These are phyloP conservation scores for Pseudocercospora crystallina DNA, from an alignment of 2,329 filamentous ascomycete species.

Conservation along the genomic window DNA sequence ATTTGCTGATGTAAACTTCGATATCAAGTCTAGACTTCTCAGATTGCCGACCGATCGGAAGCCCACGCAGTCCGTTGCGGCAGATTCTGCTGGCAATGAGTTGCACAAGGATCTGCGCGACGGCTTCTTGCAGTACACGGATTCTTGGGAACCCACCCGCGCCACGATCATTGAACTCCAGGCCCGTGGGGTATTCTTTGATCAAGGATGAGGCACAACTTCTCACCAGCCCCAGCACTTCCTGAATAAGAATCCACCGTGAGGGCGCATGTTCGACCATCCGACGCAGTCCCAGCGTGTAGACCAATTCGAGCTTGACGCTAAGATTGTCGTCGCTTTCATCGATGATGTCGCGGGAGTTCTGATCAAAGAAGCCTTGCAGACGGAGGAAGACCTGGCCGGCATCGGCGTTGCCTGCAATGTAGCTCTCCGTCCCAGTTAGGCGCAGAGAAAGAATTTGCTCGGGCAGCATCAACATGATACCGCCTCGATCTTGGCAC, in stretches of 20 bases:
- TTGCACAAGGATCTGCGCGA: not conserved
- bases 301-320: conserved; percentile 45
- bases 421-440: conserved; percentile 58
- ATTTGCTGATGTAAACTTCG: conserved; percentile 22
- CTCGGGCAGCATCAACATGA: conserved; percentile 63
- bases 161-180: conserved; percentile 12
- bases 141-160: conserved; percentile 53
- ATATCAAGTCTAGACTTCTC: conserved; percentile 17
- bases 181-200: conserved; percentile 4
- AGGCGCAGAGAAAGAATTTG: conserved; percentile 66
- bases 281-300: conserved; percentile 43
- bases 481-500: conserved; percentile 46
- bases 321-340: conserved; percentile 53
- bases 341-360: conserved; percentile 62
- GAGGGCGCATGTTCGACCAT: conserved; percentile 41
- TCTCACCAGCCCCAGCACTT: conserved; percentile 36
- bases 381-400: conserved; percentile 52
- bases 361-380: conserved; percentile 51
- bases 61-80: conserved; percentile 27
- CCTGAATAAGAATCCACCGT: conserved; percentile 41
- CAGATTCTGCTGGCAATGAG: conserved; percentile 37
- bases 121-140: conserved; percentile 33
- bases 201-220: not conserved
- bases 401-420: conserved; percentile 45
- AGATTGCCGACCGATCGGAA: conserved; percentile 20